Base-by-base conservation (phyloP, 2,329 filamentous ascomycete species). In the Penicillium italicum region DNA sequence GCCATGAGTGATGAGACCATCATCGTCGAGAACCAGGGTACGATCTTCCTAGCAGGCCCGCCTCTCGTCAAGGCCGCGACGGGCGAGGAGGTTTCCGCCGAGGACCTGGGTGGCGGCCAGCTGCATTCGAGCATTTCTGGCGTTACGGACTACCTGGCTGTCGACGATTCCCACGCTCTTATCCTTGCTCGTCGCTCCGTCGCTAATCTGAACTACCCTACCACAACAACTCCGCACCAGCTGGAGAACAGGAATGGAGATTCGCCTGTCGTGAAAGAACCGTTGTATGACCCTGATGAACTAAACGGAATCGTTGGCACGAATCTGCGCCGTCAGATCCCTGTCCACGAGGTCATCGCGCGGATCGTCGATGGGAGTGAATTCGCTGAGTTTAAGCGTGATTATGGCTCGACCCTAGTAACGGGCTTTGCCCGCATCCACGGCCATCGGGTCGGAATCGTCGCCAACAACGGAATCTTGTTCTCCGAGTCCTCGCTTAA, bases 1-100 rank as follows among this genome's bases (percentile, higher is more conserved):
- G 91, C 90, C 67, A 97, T 99, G 93, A 93, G 89, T 58, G 94
- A 97, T 72, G 94, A 97, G 80, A 91, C 86, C 70, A 97, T 99
- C 74, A 97, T 99, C 62, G 94, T 97, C 37, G 86, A 91, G 69
- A 88, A 92, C 50, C 92, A 97, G 73, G 93, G 93, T n/a, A 92
- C 96, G 64, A 96, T 99, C 71, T 99, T 97, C 79, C 84, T 99
- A 2, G 93, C 93, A 0, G 94, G 93, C 0, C 93, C 93, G 18
- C 93, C 94, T 0, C 81, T 99, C 1, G 94, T 99, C 60, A 96
- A 97, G 76, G 94, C 94, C 9, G 93, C 93, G 11, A 99, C 94
- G 0, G 94, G 93, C 12, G 93, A 99, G 75, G 86, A 90, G 30
- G 91, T 97, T 53, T 90, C 85, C 41, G 90, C 90, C 8, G 93